Conservation (phyloP, 1,139 yeast genomes). For the Taphrina pruni region DNA sequence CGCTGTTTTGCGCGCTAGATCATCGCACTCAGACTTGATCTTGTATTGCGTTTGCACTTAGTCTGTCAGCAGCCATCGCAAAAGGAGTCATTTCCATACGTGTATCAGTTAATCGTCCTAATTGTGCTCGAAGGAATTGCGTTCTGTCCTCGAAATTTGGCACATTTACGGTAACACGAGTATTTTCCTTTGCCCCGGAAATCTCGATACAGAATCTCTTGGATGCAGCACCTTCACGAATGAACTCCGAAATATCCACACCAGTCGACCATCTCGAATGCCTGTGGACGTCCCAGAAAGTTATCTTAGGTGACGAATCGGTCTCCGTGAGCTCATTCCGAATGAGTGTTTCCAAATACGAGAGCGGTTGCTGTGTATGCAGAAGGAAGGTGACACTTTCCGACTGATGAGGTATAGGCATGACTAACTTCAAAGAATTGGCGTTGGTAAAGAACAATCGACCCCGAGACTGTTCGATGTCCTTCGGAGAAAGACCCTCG, state of each 20-base stretch:
- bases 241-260: slow-evolving; percentile 31
- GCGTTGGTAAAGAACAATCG: slow-evolving; percentile 36
- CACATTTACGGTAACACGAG: slow-evolving; percentile 23
- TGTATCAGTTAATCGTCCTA: slow-evolving; percentile 30
- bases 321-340: slow-evolving; percentile 25
- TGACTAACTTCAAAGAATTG: slow-evolving; percentile 20
- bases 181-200: neutral
- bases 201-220: slow-evolving; percentile 23
- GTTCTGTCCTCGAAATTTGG: slow-evolving; percentile 41
- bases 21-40: slow-evolving; percentile 39
- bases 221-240: slow-evolving; percentile 38
- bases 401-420: slow-evolving; percentile 34
- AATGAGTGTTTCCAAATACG: slow-evolving; percentile 33
- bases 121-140: slow-evolving; percentile 27
- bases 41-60: slow-evolving; percentile 22
- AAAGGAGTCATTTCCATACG: neutral
- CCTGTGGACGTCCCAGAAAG: slow-evolving; percentile 23
- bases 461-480: slow-evolving; percentile 14
- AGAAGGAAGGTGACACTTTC: slow-evolving; percentile 30
- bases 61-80: neutral
- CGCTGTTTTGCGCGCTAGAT: slow-evolving; percentile 31
- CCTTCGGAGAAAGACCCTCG: slow-evolving; percentile 14
- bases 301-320: slow-evolving; percentile 19
- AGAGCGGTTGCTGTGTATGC: slow-evolving; percentile 40
- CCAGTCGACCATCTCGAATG: slow-evolving; percentile 29